These are phyloP conservation scores for Puccinellia tenuiflora DNA, from an alignment of 176 grass and related monocot species.

Conservation along the genomic window DNA sequence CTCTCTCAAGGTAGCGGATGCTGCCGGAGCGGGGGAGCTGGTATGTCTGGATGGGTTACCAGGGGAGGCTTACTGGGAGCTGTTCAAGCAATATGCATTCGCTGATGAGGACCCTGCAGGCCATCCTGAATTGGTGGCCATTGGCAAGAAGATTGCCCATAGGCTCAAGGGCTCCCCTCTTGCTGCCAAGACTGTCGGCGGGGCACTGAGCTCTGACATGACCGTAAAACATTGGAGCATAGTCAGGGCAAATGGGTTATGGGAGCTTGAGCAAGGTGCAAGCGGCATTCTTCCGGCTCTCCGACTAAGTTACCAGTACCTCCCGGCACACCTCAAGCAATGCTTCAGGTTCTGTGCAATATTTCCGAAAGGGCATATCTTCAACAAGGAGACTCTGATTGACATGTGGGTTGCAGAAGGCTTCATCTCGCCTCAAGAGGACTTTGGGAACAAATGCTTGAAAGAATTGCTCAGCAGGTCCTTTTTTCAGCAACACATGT, in stretches of 20 bases:
- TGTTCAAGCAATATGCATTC: slow-evolving; percentile 33
- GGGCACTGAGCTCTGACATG: background rate
- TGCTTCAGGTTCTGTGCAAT: slow-evolving; percentile 15
- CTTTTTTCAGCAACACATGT: background rate
- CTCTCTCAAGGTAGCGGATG: background rate
- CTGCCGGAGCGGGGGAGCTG: background rate
- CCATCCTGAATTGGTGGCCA: slow-evolving; percentile 2
- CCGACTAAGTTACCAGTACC: slow-evolving; percentile 9
- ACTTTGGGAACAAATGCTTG: background rate
- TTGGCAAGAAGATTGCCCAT: slow-evolving; percentile 19
- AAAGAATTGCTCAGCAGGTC: slow-evolving; percentile 3
- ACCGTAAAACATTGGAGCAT: background rate
- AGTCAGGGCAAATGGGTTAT: background rate
- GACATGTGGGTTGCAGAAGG: slow-evolving; percentile 26
- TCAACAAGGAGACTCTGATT: slow-evolving; percentile 4
- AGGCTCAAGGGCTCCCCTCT: slow-evolving; percentile 30
- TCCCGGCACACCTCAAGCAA: background rate
- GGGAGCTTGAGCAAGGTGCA: slow-evolving; percentile 1
- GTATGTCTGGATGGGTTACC: background rate
- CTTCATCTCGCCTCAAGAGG: background rate
- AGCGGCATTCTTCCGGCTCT: background rate
- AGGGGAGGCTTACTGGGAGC: background rate
- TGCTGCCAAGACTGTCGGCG: background rate
- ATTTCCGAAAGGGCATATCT: background rate
- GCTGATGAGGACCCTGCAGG: background rate